Evolutionary conservation across 768 basidiomycete species (phyloP).

Genomic region (Mycena vitilis): DNA sequence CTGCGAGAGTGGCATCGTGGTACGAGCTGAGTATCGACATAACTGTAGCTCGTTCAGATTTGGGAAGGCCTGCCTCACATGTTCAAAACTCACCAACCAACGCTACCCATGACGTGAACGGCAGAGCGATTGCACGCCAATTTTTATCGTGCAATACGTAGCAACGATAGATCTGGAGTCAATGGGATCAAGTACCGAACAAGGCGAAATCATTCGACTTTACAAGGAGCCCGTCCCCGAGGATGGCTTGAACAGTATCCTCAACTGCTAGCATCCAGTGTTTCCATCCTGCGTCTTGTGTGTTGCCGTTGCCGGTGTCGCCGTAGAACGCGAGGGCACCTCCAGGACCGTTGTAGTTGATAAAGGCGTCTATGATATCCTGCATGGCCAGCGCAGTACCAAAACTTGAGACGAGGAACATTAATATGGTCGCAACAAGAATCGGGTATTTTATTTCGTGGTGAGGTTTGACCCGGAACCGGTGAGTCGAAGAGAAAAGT

Average conservation of each 20-base stretch:
- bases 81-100: constrained; percentile 7
- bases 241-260: constrained; percentile 16
- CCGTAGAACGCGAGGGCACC: constrained; percentile 5
- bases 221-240: constrained; percentile 23
- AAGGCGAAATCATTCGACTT: not conserved
- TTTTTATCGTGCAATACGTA: constrained; percentile 21
- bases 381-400: constrained; percentile 15
- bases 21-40: not conserved
- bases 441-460: constrained; percentile 24
- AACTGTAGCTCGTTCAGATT: not conserved
- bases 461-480: constrained; percentile 9
- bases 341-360: constrained; percentile 23
- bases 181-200: not conserved
- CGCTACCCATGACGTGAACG: constrained; percentile 4
- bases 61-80: not conserved
- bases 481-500: constrained; percentile 22
- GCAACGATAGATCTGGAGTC: constrained; percentile 26
- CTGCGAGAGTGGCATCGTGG: not conserved
- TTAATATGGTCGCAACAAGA: constrained; percentile 8
- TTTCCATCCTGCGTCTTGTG: constrained; percentile 10
- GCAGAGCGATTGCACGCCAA: constrained; percentile 17
- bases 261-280: constrained; percentile 23
- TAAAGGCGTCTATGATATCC: constrained; percentile 20
- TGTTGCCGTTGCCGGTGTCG: not conserved
- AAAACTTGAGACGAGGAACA: constrained; percentile 25